phyloP scores from a whole-genome alignment of 2,329 filamentous ascomycete species.

The Aspergillus candidus region DNA sequence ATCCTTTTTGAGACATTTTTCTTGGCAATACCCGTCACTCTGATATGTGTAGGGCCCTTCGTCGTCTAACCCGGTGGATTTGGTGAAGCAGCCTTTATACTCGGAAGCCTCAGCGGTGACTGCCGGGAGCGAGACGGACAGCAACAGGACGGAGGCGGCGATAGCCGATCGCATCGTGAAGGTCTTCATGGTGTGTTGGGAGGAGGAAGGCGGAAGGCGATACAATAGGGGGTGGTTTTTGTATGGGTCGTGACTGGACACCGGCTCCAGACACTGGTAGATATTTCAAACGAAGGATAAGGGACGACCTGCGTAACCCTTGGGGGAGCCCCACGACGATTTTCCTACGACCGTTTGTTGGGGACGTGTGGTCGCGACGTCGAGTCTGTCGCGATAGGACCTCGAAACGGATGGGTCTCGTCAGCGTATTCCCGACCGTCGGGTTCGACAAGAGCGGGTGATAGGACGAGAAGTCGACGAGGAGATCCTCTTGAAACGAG shows the following conservation, averaged over 20 bases:
- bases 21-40: constrained; percentile 51
- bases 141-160: constrained; percentile 20
- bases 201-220: constrained; percentile 4
- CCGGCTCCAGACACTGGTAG: constrained; percentile 16
- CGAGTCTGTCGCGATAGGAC: not conserved
- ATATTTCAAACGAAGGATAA: constrained; percentile 19
- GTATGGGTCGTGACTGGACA: constrained; percentile 2
- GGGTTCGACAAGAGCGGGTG: not conserved
- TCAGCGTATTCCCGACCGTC: constrained; percentile 1
- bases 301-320: constrained; percentile 38
- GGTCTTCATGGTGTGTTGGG: constrained; percentile 21
- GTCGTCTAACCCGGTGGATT: constrained; percentile 42
- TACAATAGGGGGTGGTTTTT: constrained; percentile 1
- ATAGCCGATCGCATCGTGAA: constrained; percentile 22
- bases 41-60: constrained; percentile 48
- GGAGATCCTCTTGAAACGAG: not conserved
- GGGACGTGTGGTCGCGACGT: not conserved
- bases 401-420: not conserved
- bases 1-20: constrained; percentile 42
- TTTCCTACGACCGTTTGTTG: not conserved
- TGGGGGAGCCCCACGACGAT: constrained; percentile 4
- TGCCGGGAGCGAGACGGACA: constrained; percentile 17
- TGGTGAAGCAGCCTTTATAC: constrained; percentile 48
- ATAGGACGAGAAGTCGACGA: not conserved
- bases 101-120: constrained; percentile 15